phyloP scores from a whole-genome alignment of 2,329 filamentous ascomycete species.

The Pleomassaria siparia region DNA sequence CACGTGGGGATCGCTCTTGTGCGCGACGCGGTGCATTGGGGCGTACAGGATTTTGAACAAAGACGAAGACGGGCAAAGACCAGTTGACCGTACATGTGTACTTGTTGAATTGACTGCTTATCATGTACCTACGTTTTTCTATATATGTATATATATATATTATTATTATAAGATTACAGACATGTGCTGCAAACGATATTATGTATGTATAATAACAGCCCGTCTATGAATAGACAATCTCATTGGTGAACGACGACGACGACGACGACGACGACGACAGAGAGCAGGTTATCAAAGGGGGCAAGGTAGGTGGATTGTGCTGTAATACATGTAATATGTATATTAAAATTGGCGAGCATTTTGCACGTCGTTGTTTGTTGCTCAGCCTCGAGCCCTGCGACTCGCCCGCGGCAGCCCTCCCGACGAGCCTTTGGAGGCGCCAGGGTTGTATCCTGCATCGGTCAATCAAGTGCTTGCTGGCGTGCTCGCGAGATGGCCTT shows the following conservation, averaged over 20 bases:
- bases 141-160: too few species aligned
- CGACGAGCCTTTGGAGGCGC: constrained; percentile 14
- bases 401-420: constrained; percentile 19
- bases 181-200: constrained; percentile 43
- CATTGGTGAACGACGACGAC: too few species aligned
- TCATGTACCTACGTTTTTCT: too few species aligned
- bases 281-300: constrained; percentile 22
- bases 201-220: too few species aligned
- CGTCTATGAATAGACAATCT: constrained; percentile 39
- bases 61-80: constrained; percentile 24
- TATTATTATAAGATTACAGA: constrained; percentile 27
- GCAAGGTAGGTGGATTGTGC: too few species aligned
- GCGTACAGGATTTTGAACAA: constrained; percentile 21
- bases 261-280: constrained; percentile 15
- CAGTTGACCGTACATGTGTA: too few species aligned
- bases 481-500: constrained; percentile 20
- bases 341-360: constrained; percentile 13
- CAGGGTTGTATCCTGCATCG: constrained; percentile 15
- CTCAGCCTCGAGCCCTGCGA: not conserved
- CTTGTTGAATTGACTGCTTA: constrained; percentile 24
- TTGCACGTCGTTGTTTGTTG: not conserved
- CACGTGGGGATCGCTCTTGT: constrained; percentile 38
- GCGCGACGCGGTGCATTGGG: constrained; percentile 24
- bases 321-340: too few species aligned
- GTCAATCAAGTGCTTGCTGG: constrained; percentile 37